Conservation (phyloP, 1,284 basidiomycete species). For the Chiua sp. region DNA sequence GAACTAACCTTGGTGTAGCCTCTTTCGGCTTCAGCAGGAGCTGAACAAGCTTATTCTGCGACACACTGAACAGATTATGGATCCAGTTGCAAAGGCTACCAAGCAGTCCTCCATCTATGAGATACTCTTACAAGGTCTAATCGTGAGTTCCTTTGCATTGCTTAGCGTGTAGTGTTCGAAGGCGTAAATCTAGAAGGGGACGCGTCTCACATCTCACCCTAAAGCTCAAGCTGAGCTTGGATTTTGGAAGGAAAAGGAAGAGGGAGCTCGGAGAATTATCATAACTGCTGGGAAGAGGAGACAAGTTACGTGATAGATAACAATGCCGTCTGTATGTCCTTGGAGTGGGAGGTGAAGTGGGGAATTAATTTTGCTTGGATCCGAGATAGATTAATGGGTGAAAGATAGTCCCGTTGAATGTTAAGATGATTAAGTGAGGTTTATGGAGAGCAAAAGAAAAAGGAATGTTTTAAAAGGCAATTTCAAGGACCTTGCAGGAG, state of each 20-base stretch:
- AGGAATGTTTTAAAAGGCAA: conserved; percentile 7
- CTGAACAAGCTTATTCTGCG: conserved; percentile 78
- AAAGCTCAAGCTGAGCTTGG: conserved; percentile 63
- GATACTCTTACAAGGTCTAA: conserved; percentile 76
- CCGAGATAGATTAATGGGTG: conserved; percentile 27
- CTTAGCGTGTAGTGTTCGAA: neutral
- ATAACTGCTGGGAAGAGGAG: conserved; percentile 46
- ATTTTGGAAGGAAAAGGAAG: conserved; percentile 63
- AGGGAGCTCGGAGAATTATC: conserved; percentile 59
- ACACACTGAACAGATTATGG: conserved; percentile 73
- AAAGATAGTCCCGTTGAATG: conserved; percentile 10
- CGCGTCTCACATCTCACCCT: conserved; percentile 56
- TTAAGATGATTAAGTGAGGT: conserved; percentile 8
- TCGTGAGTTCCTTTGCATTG: conserved; percentile 52
- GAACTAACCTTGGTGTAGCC: conserved; percentile 48
- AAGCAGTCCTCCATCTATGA: conserved; percentile 80
- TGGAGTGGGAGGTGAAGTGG: conserved; percentile 7
- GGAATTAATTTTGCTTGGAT: conserved; percentile 14
- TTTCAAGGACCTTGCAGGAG: conserved; percentile 19
- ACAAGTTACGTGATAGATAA: conserved; percentile 26
- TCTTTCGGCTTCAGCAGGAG: conserved; percentile 87
- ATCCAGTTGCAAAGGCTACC: conserved; percentile 66
- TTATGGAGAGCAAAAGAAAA: conserved; percentile 8
- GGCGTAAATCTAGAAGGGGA: conserved; percentile 46
- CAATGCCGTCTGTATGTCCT: conserved; percentile 17